These are phyloP conservation scores for Metarhizium robertsii DNA, from an alignment of 2,329 filamentous ascomycete genomes.

Conservation along the genomic window DNA sequence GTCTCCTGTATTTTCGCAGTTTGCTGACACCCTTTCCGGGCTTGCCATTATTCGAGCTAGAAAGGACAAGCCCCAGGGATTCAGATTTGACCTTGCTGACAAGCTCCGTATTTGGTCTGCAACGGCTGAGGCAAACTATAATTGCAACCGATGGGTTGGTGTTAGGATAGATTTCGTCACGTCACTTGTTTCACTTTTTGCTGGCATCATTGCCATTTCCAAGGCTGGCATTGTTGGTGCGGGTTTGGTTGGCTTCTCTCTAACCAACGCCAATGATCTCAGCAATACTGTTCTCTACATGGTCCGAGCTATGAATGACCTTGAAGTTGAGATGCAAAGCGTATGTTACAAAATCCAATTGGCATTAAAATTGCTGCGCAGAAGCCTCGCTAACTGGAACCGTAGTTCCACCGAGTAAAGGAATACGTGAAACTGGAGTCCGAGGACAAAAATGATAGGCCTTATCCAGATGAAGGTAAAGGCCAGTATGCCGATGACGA, in stretches of 20 bases:
- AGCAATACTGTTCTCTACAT: slow-evolving; percentile 41
- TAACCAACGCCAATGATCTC: slow-evolving; percentile 45
- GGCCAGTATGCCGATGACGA: slow-evolving; percentile 31
- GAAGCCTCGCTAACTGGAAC: slow-evolving; percentile 1
- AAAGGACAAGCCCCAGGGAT: slow-evolving; percentile 36
- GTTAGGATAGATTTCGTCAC: slow-evolving; percentile 46
- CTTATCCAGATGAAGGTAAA: slow-evolving; percentile 27
- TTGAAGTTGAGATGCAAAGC: slow-evolving; percentile 48
- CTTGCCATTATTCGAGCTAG: slow-evolving; percentile 42
- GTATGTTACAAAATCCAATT: slow-evolving; percentile 23
- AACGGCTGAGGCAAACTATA: slow-evolving; percentile 39
- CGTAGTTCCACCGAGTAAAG: slow-evolving; percentile 37
- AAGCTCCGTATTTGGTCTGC: slow-evolving; percentile 38
- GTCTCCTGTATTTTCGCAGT: slow-evolving; percentile 48
- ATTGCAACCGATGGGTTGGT: slow-evolving; percentile 49
- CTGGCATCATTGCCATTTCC: slow-evolving; percentile 42
- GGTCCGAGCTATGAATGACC: slow-evolving; percentile 45
- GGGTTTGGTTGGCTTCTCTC: slow-evolving; percentile 46
- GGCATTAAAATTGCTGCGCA: background rate
- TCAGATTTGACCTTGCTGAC: slow-evolving; percentile 38
- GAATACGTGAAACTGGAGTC: slow-evolving; percentile 38
- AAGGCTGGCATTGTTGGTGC: slow-evolving; percentile 37
- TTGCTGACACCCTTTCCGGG: slow-evolving; percentile 42
- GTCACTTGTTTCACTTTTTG: slow-evolving; percentile 39
- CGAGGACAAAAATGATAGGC: slow-evolving; percentile 32